phyloP scores from a whole-genome alignment of 768 basidiomycete species.

The Melanogaster broomeanus region DNA sequence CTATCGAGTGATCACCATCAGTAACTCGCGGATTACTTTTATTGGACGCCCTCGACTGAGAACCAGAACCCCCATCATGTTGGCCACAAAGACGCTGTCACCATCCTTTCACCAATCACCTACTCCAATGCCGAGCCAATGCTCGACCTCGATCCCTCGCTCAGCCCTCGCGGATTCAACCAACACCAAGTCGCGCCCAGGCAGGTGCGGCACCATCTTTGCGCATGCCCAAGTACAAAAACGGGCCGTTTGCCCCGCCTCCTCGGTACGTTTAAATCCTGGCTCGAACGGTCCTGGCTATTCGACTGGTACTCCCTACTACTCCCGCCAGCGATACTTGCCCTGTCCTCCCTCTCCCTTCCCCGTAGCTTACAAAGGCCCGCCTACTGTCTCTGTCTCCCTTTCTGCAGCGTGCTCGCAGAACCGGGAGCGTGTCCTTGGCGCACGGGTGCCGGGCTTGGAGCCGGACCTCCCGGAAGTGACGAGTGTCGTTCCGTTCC shows the following conservation, averaged over 20 bases:
- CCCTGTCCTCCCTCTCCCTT: constrained; percentile 17
- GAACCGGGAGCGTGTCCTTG: neutral
- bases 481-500: constrained; percentile 39
- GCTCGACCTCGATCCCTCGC: constrained; percentile 9
- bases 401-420: constrained; percentile 36
- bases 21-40: constrained; percentile 4
- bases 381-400: constrained; percentile 40
- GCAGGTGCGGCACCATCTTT: neutral
- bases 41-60: constrained; percentile 9
- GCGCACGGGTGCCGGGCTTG: constrained; percentile 6
- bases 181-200: constrained; percentile 14
- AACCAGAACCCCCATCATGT: constrained; percentile 15
- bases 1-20: constrained; percentile 6
- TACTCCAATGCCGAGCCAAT: neutral
- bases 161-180: constrained; percentile 27
- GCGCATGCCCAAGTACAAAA: constrained; percentile 6
- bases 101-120: constrained; percentile 1
- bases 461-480: constrained; percentile 30
- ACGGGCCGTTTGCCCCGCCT: constrained; percentile 15
- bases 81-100: constrained; percentile 12
- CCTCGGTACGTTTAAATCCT: constrained; percentile 15
- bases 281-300: constrained; percentile 8
- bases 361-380: constrained; percentile 32
- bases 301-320: neutral
- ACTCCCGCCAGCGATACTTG: constrained; percentile 9